Conservation (phyloP, 495 filamentous ascomycete species). For the Thozetella sp. region DNA sequence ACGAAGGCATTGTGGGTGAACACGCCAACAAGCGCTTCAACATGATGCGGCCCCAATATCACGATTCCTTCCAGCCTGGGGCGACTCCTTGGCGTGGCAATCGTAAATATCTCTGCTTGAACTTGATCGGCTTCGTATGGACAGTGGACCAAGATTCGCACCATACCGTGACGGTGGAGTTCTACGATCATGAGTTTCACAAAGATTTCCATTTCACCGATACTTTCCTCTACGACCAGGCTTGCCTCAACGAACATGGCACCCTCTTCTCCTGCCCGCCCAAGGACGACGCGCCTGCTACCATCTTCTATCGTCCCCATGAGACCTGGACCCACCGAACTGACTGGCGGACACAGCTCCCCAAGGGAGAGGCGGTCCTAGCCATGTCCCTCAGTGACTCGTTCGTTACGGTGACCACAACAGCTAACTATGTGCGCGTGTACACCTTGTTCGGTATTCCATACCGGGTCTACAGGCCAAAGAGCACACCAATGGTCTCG, state of each 20-base stretch:
- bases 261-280: slow-evolving; percentile 84
- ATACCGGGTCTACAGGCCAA: slow-evolving; percentile 84
- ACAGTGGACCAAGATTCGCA: slow-evolving; percentile 95
- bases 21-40: slow-evolving; percentile 43
- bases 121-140: slow-evolving; percentile 93
- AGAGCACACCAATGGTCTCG: slow-evolving; percentile 84
- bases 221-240: slow-evolving; percentile 92
- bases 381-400: slow-evolving; percentile 92
- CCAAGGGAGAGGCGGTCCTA: slow-evolving; percentile 75
- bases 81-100: slow-evolving; percentile 96
- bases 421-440: slow-evolving; percentile 82
- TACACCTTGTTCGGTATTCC: slow-evolving; percentile 94
- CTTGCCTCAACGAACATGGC: slow-evolving; percentile 84
- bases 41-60: slow-evolving; percentile 67
- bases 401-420: slow-evolving; percentile 85
- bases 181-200: slow-evolving; percentile 90
- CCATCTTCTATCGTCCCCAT: slow-evolving; percentile 94
- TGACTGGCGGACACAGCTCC: slow-evolving; percentile 88
- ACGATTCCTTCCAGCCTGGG: slow-evolving; percentile 87
- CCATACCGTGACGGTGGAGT: slow-evolving; percentile 95
- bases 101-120: slow-evolving; percentile 89
- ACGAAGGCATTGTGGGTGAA: slow-evolving; percentile 34
- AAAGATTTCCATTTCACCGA: slow-evolving; percentile 98
- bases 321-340: slow-evolving; percentile 91
- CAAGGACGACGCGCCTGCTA: slow-evolving; percentile 66